Conservation (phyloP, 2,329 filamentous ascomycete genomes). For the Chrysoporthe puriensis region DNA sequence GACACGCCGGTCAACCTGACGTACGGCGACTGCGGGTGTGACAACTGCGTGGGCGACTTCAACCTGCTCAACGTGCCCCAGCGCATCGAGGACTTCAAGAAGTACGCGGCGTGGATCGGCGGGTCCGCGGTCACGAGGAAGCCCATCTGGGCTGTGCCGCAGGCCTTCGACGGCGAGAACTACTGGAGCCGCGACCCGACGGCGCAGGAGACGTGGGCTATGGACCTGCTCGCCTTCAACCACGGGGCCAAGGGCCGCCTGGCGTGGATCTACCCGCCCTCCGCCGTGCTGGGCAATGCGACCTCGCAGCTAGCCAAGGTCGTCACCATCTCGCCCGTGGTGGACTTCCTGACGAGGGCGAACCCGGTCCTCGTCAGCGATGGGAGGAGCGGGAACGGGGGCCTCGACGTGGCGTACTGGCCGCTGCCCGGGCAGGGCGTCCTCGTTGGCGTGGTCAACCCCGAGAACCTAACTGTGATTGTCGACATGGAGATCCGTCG, state of each 20-base stretch:
- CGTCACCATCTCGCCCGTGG: conserved; percentile 42
- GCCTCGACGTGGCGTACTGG: conserved; percentile 45
- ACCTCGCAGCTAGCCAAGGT: conserved; percentile 46
- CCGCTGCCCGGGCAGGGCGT: conserved; percentile 32
- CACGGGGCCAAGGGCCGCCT: conserved; percentile 49
- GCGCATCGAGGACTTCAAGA: conserved; percentile 44
- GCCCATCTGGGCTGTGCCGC: conserved; percentile 49
- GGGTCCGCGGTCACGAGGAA: conserved; percentile 52
- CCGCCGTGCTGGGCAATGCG: conserved; percentile 40
- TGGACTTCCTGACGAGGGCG: conserved; percentile 44
- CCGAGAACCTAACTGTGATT: conserved; percentile 32
- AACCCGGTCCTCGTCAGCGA: conserved; percentile 31
- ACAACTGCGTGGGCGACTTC: conserved; percentile 54
- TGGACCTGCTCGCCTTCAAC: conserved; percentile 50
- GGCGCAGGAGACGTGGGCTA: conserved; percentile 46
- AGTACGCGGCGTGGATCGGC: conserved; percentile 47
- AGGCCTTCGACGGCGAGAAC: conserved; percentile 51
- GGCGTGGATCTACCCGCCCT: conserved; percentile 51
- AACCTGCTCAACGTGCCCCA: conserved; percentile 54
- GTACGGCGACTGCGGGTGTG: conserved; percentile 66
- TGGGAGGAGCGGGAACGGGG: conserved; percentile 29
- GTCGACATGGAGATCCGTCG: conserved; percentile 30
- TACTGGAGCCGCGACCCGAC: conserved; percentile 54
- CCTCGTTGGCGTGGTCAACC: conserved; percentile 45
- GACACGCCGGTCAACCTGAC: conserved; percentile 60